Percentiles rank a stretch among this genome's conserved stretches.
Evolutionary conservation across 2,329 filamentous ascomycete genomes (phyloP).

Genomic region (Aspergillus ochraceoroseus): DNA sequence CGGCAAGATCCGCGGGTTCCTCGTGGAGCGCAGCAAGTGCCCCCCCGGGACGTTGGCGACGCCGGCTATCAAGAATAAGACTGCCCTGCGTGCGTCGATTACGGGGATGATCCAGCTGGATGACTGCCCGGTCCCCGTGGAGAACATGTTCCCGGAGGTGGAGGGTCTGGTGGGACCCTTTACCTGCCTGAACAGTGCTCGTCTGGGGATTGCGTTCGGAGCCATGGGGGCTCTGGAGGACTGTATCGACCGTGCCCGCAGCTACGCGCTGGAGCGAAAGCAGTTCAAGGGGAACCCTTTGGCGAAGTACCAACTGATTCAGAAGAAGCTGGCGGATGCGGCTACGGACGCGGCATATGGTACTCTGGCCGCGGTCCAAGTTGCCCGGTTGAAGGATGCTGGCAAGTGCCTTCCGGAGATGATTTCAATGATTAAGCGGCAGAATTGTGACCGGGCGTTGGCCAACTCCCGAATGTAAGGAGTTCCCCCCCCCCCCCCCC

Average conservation of each 20-base stretch:
- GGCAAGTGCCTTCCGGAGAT: constrained; percentile 87
- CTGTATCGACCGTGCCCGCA: constrained; percentile 71
- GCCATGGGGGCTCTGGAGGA: constrained; percentile 93
- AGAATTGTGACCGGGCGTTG: constrained; percentile 91
- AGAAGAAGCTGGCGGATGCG: constrained; percentile 96
- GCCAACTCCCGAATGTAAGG: constrained; percentile 64
- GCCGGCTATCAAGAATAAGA: constrained; percentile 91
- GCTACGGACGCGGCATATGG: constrained; percentile 86
- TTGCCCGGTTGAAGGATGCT: constrained; percentile 86
- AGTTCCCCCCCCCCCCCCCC: constrained; percentile 1
- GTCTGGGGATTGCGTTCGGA: constrained; percentile 90
- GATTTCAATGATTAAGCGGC: constrained; percentile 94
- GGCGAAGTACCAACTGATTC: constrained; percentile 91
- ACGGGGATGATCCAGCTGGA: constrained; percentile 98
- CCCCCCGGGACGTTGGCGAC: constrained; percentile 87
- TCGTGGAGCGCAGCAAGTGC: constrained; percentile 79
- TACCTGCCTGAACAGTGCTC: constrained; percentile 85
- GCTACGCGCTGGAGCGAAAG: constrained; percentile 85
- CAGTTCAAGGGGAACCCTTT: constrained; percentile 96
- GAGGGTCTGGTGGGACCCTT: constrained; percentile 88
- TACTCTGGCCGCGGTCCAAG: constrained; percentile 82
- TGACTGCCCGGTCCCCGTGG: constrained; percentile 77
- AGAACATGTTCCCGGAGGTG: constrained; percentile 89
- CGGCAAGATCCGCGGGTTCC: constrained; percentile 89
- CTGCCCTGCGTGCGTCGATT: constrained; percentile 82